Evolutionary conservation across 768 basidiomycete genomes (phyloP).

Genomic region (Collybia nuda): DNA sequence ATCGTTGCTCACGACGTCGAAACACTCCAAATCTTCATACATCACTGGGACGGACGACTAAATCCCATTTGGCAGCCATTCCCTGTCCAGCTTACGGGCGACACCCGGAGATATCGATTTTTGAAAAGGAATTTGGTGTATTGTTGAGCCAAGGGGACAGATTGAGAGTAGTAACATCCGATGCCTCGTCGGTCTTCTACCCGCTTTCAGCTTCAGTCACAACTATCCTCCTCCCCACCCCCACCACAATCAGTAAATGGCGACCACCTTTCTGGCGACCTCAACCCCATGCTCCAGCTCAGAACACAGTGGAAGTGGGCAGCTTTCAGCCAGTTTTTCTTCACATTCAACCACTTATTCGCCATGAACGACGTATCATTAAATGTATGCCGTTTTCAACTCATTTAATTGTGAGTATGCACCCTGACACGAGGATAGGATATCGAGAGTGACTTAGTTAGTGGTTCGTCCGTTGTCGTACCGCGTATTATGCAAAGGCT

Average conservation of each 20-base stretch:
- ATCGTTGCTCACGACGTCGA: too few relatives aligned
- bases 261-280: conserved; percentile 15
- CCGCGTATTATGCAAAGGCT: conserved; percentile 76
- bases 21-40: too few relatives aligned
- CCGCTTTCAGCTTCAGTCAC: conserved; percentile 28
- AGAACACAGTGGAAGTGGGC: conserved; percentile 92
- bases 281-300: conserved; percentile 49
- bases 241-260: conserved; percentile 23
- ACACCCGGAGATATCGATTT: too few relatives aligned
- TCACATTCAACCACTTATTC: conserved; percentile 76
- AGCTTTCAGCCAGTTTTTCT: conserved; percentile 87
- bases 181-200: conserved; percentile 62
- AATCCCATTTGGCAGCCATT: too few relatives aligned
- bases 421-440: conserved; percentile 44
- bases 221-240: conserved; percentile 27
- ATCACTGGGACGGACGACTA: too few relatives aligned
- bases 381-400: conserved; percentile 39
- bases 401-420: conserved; percentile 4
- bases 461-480: conserved; percentile 57
- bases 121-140: too few relatives aligned
- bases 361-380: conserved; percentile 70
- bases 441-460: conserved; percentile 73
- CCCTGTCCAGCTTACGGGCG: too few relatives aligned
- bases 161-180: conserved; percentile 5
- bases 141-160: too few relatives aligned